These are phyloP conservation scores for Austroboletus niveus DNA, from an alignment of 1,284 basidiomycete genomes.

Conservation along the genomic window DNA sequence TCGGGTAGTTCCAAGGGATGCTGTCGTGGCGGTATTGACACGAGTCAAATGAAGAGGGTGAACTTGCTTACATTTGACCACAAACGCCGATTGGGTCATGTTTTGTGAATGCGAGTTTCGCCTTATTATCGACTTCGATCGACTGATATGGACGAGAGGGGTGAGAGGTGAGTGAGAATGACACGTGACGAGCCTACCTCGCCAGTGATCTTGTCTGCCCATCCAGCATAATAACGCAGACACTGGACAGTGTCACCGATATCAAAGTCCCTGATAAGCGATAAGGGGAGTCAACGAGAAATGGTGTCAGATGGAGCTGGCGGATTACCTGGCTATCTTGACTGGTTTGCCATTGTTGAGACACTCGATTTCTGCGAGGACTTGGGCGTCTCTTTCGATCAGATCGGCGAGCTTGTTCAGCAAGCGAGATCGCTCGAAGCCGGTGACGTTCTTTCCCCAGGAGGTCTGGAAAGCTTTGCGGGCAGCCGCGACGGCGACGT, in stretches of 20 bases:
- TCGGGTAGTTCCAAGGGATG: constrained; percentile 92
- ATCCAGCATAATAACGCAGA: constrained; percentile 79
- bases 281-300: constrained; percentile 1
- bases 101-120: constrained; percentile 81
- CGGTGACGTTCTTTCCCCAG: constrained; percentile 88
- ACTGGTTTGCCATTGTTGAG: constrained; percentile 87
- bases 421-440: constrained; percentile 76
- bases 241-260: constrained; percentile 80
- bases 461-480: constrained; percentile 82
- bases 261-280: constrained; percentile 68
- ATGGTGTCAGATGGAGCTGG: not conserved
- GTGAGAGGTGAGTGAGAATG: not conserved
- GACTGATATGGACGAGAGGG: constrained; percentile 41
- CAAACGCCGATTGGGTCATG: constrained; percentile 95
- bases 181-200: constrained; percentile 40
- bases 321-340: constrained; percentile 59
- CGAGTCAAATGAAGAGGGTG: constrained; percentile 7
- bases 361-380: constrained; percentile 75
- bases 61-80: constrained; percentile 72
- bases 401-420: constrained; percentile 88
- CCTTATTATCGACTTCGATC: constrained; percentile 78
- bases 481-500: constrained; percentile 81
- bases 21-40: constrained; percentile 36
- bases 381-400: constrained; percentile 81
- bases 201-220: constrained; percentile 69